Conservation (phyloP, 768 basidiomycete species). For the Mycena metata region DNA sequence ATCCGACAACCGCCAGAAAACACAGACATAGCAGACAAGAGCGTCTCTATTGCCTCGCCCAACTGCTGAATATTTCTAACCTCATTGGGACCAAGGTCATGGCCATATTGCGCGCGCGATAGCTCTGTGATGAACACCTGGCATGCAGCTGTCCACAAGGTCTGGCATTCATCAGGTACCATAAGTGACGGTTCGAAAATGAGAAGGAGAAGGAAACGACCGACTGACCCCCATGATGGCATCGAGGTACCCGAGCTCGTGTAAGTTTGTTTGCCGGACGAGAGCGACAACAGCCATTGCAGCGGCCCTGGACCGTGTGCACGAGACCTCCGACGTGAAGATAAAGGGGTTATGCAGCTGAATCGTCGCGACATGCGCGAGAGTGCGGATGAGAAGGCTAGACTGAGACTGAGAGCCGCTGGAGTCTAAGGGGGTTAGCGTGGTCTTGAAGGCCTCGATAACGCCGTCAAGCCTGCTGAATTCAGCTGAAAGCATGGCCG, state of each 20-base stretch:
- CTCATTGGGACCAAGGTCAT: background rate
- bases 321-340: conserved; percentile 15
- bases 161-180: conserved; percentile 14
- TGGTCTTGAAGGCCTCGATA: conserved; percentile 25
- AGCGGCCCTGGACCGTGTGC: conserved; percentile 10
- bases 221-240: conserved; percentile 36
- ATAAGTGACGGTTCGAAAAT: background rate
- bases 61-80: background rate
- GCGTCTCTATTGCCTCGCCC: conserved; percentile 11
- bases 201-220: too few species aligned
- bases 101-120: background rate
- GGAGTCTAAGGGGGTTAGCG: conserved; percentile 12
- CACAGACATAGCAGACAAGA: conserved; percentile 28
- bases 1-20: conserved; percentile 26
- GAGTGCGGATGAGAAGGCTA: conserved; percentile 30
- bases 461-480: conserved; percentile 29
- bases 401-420: conserved; percentile 4
- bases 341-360: conserved; percentile 33
- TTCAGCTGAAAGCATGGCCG: conserved; percentile 6
- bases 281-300: conserved; percentile 31
- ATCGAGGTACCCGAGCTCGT: conserved; percentile 33
- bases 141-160: conserved; percentile 31
- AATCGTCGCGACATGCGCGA: conserved; percentile 34
- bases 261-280: conserved; percentile 21
- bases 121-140: conserved; percentile 29